Percentiles rank a stretch among this genome's conserved stretches.
Conservation (phyloP, 768 basidiomycete species). For the Multifurca ochricompacta region DNA sequence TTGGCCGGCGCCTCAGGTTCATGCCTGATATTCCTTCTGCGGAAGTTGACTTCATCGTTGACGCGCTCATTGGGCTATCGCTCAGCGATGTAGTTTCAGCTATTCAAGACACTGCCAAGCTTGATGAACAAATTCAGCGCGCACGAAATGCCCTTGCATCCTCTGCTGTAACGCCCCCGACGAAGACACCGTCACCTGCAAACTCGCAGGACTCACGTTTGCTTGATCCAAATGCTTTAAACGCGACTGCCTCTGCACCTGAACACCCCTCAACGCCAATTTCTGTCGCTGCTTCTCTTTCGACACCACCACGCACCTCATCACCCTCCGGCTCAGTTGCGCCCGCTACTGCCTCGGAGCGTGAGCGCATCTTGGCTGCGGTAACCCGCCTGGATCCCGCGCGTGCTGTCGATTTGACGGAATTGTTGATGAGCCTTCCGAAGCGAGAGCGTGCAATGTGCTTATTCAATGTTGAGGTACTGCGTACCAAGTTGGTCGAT, state of each 20-base stretch:
- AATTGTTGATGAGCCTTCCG: constrained; percentile 75
- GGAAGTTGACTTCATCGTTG: constrained; percentile 60
- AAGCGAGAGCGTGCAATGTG: constrained; percentile 89
- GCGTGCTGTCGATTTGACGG: constrained; percentile 58
- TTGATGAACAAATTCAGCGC: constrained; percentile 54
- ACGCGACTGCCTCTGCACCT: constrained; percentile 80
- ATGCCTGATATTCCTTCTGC: constrained; percentile 43
- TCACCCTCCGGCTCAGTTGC: constrained; percentile 62
- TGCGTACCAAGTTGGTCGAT: constrained; percentile 70
- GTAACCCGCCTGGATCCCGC: constrained; percentile 55
- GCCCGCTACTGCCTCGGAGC: constrained; percentile 48
- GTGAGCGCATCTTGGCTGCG: constrained; percentile 64
- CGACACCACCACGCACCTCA: constrained; percentile 77
- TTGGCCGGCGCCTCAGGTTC: constrained; percentile 63
- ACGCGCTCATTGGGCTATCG: constrained; percentile 60
- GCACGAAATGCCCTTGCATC: constrained; percentile 24
- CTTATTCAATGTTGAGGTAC: constrained; percentile 77
- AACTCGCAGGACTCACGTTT: constrained; percentile 64
- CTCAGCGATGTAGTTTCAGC: constrained; percentile 70
- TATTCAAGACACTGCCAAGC: constrained; percentile 60
- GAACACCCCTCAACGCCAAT: constrained; percentile 85
- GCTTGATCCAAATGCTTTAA: constrained; percentile 53
- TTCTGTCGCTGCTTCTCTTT: constrained; percentile 65
- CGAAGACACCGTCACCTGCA: constrained; percentile 49
- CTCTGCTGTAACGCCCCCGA: constrained; percentile 35